Conservation (phyloP, 1,284 basidiomycete genomes). For the Amanita bisporigera region DNA sequence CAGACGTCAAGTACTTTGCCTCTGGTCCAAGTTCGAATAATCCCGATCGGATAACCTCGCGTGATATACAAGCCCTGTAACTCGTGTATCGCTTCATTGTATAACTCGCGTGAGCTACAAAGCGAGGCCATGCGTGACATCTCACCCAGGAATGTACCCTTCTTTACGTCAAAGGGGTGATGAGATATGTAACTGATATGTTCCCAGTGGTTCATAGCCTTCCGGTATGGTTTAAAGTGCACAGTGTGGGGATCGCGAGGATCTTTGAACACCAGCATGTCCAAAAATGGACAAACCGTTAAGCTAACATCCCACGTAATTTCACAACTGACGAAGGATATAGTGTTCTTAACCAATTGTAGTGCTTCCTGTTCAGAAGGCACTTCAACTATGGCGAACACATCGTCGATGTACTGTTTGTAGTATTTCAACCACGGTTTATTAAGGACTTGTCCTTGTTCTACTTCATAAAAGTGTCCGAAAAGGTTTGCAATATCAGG, state of each 20-base stretch:
- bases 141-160: conserved; percentile 46
- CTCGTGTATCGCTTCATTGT: no score
- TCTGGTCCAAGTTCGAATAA: no score
- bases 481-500: conserved; percentile 46
- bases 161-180: conserved; percentile 46
- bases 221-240: conserved; percentile 34
- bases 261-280: conserved; percentile 38
- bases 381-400: conserved; percentile 40
- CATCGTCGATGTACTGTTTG: conserved; percentile 48
- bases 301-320: conserved; percentile 42
- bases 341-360: background rate
- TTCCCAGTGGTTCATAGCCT: conserved; percentile 43
- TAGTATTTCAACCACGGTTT: conserved; percentile 38
- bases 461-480: conserved; percentile 32
- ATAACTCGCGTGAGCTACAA: conserved; percentile 8
- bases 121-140: conserved; percentile 46
- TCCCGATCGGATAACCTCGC: no score
- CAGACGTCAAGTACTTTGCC: no score
- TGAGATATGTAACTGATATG: conserved; percentile 45
- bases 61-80: no score
- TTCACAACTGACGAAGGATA: conserved; percentile 34
- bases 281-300: conserved; percentile 35
- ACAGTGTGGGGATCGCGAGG: conserved; percentile 16
- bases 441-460: background rate
- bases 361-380: conserved; percentile 26